Conservation (phyloP, 257 asterid species). For the Nicotiana knightiana region DNA sequence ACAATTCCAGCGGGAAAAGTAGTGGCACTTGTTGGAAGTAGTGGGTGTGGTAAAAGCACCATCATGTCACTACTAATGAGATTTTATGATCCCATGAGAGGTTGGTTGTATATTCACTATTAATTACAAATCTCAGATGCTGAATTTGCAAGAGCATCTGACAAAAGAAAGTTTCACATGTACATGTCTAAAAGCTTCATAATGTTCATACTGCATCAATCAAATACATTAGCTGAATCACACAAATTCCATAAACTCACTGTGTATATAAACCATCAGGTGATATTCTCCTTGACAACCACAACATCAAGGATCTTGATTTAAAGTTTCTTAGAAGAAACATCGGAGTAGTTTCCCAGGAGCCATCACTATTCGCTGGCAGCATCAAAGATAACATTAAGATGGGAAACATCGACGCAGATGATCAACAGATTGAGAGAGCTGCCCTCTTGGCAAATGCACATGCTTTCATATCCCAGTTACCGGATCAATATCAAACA, state of each 20-base stretch:
- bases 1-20: constrained; percentile 80
- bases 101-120: constrained; percentile 23
- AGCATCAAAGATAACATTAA: constrained; percentile 66
- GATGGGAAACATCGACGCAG: constrained; percentile 56
- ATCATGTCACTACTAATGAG: constrained; percentile 61
- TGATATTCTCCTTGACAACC: constrained; percentile 56
- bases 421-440: constrained; percentile 45
- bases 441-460: constrained; percentile 81
- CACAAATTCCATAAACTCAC: constrained; percentile 20
- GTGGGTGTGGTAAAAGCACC: constrained; percentile 89
- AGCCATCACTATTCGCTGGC: constrained; percentile 75
- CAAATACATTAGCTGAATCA: background rate
- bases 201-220: background rate
- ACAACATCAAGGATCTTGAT: constrained; percentile 64
- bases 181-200: background rate
- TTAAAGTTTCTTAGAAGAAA: constrained; percentile 63
- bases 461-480: constrained; percentile 67
- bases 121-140: background rate
- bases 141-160: constrained; percentile 3
- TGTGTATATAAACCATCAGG: constrained; percentile 32
- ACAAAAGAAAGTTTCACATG: background rate
- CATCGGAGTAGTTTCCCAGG: constrained; percentile 79
- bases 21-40: constrained; percentile 66
- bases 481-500: constrained; percentile 61
- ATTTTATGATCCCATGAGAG: constrained; percentile 65